Percentiles rank a stretch among this genome's conserved stretches.
Evolutionary conservation across 495 filamentous ascomycete genomes (phyloP).

Genomic region (Corynascus novoguineensis): DNA sequence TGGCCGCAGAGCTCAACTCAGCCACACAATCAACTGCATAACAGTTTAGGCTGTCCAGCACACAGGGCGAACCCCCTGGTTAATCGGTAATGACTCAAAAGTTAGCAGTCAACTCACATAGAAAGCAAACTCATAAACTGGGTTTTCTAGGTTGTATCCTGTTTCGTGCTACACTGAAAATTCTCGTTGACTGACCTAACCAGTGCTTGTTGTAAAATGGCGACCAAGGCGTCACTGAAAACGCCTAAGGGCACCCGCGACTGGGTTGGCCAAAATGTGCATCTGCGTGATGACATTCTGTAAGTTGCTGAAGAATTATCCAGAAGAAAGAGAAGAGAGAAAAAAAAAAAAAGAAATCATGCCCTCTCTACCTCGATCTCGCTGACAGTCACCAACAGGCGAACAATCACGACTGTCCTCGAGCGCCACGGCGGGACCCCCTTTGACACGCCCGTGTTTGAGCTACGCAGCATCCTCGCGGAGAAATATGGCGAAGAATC

Average conservation of each 20-base stretch:
- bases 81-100: no score
- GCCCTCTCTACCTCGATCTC: background rate
- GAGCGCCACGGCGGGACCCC: conserved; percentile 35
- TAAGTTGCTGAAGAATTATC: background rate
- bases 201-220: background rate
- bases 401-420: conserved; percentile 29
- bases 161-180: no score
- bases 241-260: conserved; percentile 31
- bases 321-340: no score
- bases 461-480: conserved; percentile 57
- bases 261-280: conserved; percentile 22
- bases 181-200: no score
- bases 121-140: no score
- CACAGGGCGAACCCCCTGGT: no score
- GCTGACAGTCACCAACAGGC: conserved; percentile 11
- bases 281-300: conserved; percentile 24
- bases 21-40: no score
- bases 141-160: no score
- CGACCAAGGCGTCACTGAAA: conserved; percentile 18
- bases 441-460: conserved; percentile 42
- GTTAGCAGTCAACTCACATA: no score
- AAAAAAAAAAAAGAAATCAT: no score
- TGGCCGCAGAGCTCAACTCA: no score
- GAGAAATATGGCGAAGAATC: conserved; percentile 86
- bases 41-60: no score